Conservation (phyloP, 2,329 filamentous ascomycete species). For the Neurospora sp. region DNA sequence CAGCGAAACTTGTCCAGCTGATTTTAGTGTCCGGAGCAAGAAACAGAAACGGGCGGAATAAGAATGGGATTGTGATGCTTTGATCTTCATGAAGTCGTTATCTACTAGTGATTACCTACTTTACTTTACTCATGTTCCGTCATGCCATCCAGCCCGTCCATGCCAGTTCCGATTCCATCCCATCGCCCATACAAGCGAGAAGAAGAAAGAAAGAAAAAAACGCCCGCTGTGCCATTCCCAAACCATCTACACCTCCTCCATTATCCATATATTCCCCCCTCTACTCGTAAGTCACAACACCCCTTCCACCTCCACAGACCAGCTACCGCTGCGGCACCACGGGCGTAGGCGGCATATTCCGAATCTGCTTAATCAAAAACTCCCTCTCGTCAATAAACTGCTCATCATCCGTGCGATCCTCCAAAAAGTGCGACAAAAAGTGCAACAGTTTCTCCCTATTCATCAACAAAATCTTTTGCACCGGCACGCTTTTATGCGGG, state of each 20-base stretch:
- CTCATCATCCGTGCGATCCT: constrained; percentile 92
- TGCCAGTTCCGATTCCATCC: not conserved
- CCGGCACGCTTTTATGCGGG: constrained; percentile 71
- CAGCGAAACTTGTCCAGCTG: not conserved
- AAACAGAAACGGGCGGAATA: not conserved
- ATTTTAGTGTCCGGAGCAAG: not conserved
- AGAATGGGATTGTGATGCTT: not conserved
- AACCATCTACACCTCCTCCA: not conserved
- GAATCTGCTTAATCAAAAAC: constrained; percentile 91
- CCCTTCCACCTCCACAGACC: not conserved
- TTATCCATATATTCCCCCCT: not conserved
- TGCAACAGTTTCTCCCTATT: constrained; percentile 84
- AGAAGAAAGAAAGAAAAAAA: not conserved
- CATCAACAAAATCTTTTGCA: constrained; percentile 92
- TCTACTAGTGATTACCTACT: not conserved
- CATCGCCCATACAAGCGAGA: not conserved
- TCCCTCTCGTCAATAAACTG: constrained; percentile 98
- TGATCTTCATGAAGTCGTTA: not conserved
- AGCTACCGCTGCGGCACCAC: constrained; percentile 38
- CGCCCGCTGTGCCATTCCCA: not conserved
- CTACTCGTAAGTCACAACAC: not conserved
- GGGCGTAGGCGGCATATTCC: constrained; percentile 51
- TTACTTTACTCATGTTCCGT: not conserved
- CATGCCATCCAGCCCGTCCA: not conserved
- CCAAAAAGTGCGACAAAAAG: constrained; percentile 84